Evolutionary conservation across 495 filamentous ascomycete species (phyloP).

Genomic region (Tuber umbilicatum): DNA sequence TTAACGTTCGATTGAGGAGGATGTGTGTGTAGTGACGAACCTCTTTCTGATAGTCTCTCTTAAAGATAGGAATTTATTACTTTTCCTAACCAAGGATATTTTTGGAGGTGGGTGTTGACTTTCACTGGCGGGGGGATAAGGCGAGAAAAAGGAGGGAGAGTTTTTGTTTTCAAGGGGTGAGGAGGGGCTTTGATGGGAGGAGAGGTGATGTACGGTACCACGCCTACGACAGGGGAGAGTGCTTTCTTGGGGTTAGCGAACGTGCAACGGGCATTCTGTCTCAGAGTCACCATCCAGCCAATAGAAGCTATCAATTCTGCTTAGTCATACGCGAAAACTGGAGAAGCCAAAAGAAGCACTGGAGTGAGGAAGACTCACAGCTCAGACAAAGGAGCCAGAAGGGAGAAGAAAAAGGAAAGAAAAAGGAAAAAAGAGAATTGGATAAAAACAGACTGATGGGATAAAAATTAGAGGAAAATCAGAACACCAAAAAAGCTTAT

Average conservation of each 20-base stretch:
- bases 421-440: background rate
- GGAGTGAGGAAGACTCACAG: background rate
- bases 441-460: background rate
- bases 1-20: conserved; percentile 24
- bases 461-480: background rate
- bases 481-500: background rate
- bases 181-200: conserved; percentile 38
- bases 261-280: conserved; percentile 4
- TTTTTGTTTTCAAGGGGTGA: conserved; percentile 34
- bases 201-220: conserved; percentile 4
- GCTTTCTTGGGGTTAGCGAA: conserved; percentile 6
- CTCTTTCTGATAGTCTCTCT: conserved; percentile 33
- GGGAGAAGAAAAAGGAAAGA: background rate
- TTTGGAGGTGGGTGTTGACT: conserved; percentile 25
- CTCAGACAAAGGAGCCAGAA: background rate
- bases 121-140: conserved; percentile 32
- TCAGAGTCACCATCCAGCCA: conserved; percentile 23
- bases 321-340: conserved; percentile 38
- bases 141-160: conserved; percentile 25
- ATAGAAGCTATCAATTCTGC: conserved; percentile 27
- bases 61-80: conserved; percentile 14
- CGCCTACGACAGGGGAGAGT: conserved; percentile 4
- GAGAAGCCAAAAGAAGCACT: conserved; percentile 31
- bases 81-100: conserved; percentile 26
- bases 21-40: conserved; percentile 30